phyloP scores from a whole-genome alignment of 768 basidiomycete genomes.

The Candolleomyces eurysporus region DNA sequence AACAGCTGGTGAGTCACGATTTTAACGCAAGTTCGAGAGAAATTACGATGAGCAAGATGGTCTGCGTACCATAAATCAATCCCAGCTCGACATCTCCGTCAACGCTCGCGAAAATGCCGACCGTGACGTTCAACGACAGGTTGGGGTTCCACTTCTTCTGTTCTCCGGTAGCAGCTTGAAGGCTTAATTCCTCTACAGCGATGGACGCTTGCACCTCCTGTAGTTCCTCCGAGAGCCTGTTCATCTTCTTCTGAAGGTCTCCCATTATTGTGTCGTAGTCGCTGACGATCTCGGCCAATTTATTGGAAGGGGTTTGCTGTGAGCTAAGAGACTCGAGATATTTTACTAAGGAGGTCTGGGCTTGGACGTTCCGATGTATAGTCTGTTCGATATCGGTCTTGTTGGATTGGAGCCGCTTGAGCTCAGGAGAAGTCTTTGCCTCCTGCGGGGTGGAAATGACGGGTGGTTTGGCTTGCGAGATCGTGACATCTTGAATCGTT shows the following conservation, averaged over 20 bases:
- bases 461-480: slow-evolving; percentile 21
- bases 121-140: slow-evolving; percentile 26
- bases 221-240: slow-evolving; percentile 20
- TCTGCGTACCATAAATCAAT: slow-evolving; percentile 35
- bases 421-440: slow-evolving; percentile 20
- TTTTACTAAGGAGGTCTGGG: slow-evolving; percentile 24
- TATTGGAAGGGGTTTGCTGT: slow-evolving; percentile 26
- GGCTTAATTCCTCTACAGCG: background rate
- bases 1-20: slow-evolving; percentile 26
- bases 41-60: background rate
- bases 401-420: slow-evolving; percentile 22
- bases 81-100: slow-evolving; percentile 36
- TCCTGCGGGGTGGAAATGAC: slow-evolving; percentile 4
- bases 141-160: slow-evolving; percentile 14
- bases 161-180: background rate
- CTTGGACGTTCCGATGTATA: slow-evolving; percentile 26
- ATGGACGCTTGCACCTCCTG: slow-evolving; percentile 18
- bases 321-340: slow-evolving; percentile 34
- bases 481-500: slow-evolving; percentile 44
- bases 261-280: slow-evolving; percentile 29
- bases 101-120: slow-evolving; percentile 34
- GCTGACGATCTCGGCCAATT: slow-evolving; percentile 24
- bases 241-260: slow-evolving; percentile 26
- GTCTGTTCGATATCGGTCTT: slow-evolving; percentile 24
- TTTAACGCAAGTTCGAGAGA: background rate